Evolutionary conservation across 1,284 basidiomycete genomes (phyloP).

Genomic region (Amylostereum chailletii): DNA sequence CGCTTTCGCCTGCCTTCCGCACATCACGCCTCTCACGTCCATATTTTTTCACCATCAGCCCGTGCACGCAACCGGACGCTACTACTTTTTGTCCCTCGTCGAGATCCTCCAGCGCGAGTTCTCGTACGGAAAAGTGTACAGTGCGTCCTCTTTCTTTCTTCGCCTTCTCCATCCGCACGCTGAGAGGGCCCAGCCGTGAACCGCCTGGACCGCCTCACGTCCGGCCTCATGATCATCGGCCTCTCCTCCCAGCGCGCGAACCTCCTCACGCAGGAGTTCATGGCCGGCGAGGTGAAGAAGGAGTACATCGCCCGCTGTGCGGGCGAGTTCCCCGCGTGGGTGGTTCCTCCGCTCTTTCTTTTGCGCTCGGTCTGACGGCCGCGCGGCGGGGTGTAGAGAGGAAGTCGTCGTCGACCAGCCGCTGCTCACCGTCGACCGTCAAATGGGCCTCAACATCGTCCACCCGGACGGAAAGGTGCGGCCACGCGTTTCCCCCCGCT

Average conservation of each 20-base stretch:
- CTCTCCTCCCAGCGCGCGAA: slow-evolving; percentile 68
- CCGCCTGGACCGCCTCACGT: slow-evolving; percentile 89
- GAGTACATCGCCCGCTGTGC: slow-evolving; percentile 86
- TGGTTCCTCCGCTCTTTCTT: slow-evolving; percentile 9
- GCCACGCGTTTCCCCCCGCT: too few species aligned
- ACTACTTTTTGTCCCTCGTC: slow-evolving; percentile 80
- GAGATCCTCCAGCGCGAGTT: slow-evolving; percentile 85
- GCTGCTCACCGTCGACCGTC: slow-evolving; percentile 86
- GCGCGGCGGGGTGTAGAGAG: slow-evolving; percentile 55
- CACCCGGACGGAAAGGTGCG: slow-evolving; percentile 92
- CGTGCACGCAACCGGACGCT: slow-evolving; percentile 84
- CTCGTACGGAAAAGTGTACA: slow-evolving; percentile 76
- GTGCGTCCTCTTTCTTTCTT: slow-evolving; percentile 36
- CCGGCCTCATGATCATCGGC: slow-evolving; percentile 93
- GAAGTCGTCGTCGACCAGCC: slow-evolving; percentile 82
- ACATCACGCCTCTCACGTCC: too few species aligned
- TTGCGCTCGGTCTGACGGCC: too few species aligned
- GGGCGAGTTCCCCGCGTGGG: slow-evolving; percentile 79
- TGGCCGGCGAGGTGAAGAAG: slow-evolving; percentile 74
- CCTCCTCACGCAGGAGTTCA: slow-evolving; percentile 74
- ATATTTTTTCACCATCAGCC: slow-evolving; percentile 42
- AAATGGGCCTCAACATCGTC: slow-evolving; percentile 93
- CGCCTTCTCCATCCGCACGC: not conserved
- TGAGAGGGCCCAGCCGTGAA: slow-evolving; percentile 67
- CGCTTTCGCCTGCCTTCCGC: too few species aligned